A percentile compares a stretch with the other conserved stretches of the same genome.
phyloP scores from a whole-genome alignment of 192 early-diverging fungal genomes.

The Rhizophagus prolifer region DNA sequence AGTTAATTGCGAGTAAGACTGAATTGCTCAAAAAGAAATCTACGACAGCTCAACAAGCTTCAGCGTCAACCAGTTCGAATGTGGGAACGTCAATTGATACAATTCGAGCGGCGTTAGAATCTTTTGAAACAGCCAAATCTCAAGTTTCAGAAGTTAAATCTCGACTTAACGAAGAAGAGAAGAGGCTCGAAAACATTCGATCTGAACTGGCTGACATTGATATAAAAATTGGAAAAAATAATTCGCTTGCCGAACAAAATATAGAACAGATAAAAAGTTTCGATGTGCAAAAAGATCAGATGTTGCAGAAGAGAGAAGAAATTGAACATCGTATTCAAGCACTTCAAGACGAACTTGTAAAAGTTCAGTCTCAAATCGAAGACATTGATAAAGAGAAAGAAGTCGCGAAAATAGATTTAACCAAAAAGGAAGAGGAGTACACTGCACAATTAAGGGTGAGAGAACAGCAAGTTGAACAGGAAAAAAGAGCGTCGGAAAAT shows the following conservation, averaged over 20 bases:
- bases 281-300: neutral
- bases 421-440: neutral
- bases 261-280: neutral
- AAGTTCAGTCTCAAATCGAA: neutral
- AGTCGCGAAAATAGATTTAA: neutral
- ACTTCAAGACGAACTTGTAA: neutral
- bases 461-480: neutral
- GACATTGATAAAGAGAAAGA: neutral
- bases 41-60: neutral
- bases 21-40: slow-evolving; percentile 15
- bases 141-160: neutral
- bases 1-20: slow-evolving; percentile 11
- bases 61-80: neutral
- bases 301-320: neutral
- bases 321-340: neutral
- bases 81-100: neutral
- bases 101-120: neutral
- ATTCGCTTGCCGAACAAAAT: neutral
- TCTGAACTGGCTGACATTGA: neutral
- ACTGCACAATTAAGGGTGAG: neutral
- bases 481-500: neutral
- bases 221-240: neutral
- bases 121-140: neutral
- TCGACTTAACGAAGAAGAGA: neutral
- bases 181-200: neutral